Evolutionary conservation across 139 green algal genomes (phyloP).

Genomic region (Raphidocelis subcapitata): DNA sequence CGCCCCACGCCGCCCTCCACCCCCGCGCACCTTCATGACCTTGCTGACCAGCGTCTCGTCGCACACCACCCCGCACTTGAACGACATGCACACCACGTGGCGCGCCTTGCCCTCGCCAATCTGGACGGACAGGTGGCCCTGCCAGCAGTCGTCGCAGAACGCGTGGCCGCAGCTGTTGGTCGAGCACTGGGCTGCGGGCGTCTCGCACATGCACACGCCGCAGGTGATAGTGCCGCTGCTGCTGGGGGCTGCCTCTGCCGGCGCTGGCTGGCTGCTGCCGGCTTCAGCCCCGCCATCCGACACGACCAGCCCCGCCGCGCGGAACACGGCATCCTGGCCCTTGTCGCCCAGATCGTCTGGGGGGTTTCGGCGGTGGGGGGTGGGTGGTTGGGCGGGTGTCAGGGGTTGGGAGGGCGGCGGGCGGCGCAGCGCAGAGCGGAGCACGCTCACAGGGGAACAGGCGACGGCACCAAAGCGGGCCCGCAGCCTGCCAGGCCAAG

Average conservation of each 20-base stretch:
- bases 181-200: conserved; percentile 26
- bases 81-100: conserved; percentile 67
- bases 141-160: conserved; percentile 91
- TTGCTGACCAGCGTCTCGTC: conserved; percentile 54
- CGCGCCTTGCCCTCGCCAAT: conserved; percentile 71
- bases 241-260: background rate
- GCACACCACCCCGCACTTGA: conserved; percentile 73
- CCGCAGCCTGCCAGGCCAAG: background rate
- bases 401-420: no score
- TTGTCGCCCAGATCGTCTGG: conserved; percentile 21
- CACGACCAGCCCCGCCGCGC: conserved; percentile 19
- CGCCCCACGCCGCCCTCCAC: background rate
- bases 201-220: conserved; percentile 59
- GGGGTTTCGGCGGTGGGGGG: no score
- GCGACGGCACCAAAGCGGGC: background rate
- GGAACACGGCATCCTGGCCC: conserved; percentile 25
- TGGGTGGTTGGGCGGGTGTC: no score
- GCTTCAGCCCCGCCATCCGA: background rate
- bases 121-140: conserved; percentile 66
- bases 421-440: background rate
- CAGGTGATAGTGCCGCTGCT: conserved; percentile 38
- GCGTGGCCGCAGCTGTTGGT: conserved; percentile 82
- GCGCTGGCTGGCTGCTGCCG: background rate
- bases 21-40: conserved; percentile 43
- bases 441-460: background rate